phyloP scores from a whole-genome alignment of 768 basidiomycete species.

The Amanita polypyramis region DNA sequence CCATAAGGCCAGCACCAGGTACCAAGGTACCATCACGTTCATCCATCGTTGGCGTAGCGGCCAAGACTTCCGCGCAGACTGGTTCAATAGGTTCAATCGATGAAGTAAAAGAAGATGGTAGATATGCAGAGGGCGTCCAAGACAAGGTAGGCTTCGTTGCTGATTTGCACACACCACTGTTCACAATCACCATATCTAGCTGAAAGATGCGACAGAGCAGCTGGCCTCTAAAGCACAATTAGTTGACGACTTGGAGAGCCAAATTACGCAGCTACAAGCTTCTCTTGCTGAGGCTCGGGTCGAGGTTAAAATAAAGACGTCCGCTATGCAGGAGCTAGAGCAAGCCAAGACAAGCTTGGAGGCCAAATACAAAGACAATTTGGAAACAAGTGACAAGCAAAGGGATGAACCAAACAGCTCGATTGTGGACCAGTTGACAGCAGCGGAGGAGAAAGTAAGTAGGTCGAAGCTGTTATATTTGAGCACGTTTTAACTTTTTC shows the following conservation, averaged over 20 bases:
- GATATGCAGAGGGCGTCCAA: conserved; percentile 3
- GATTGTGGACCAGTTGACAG: neutral
- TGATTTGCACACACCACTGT: neutral
- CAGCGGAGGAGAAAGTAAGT: conserved; percentile 32
- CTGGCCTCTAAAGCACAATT: conserved; percentile 41
- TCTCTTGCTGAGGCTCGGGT: conserved; percentile 36
- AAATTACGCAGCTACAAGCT: conserved; percentile 36
- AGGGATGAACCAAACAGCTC: neutral
- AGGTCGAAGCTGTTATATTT: neutral
- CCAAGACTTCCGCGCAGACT: conserved; percentile 35
- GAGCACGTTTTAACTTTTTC: neutral
- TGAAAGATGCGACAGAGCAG: conserved; percentile 45
- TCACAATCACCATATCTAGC: conserved; percentile 24
- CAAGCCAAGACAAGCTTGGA: conserved; percentile 39
- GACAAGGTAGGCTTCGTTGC: conserved; percentile 18
- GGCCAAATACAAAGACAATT: conserved; percentile 1
- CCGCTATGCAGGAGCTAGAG: conserved; percentile 35
- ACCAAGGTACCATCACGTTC: conserved; percentile 19
- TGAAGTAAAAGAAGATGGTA: conserved; percentile 53
- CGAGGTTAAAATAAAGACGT: conserved; percentile 38
- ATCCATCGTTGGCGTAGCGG: conserved; percentile 21
- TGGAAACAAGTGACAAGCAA: neutral
- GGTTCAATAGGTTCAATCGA: conserved; percentile 67
- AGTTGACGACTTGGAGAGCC: conserved; percentile 42
- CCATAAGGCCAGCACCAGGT: conserved; percentile 27